Evolutionary conservation across 352 stramenopile species (phyloP), one percentile per base, ranked within the genome.

Genomic region (Pythium dissimile): DNA sequence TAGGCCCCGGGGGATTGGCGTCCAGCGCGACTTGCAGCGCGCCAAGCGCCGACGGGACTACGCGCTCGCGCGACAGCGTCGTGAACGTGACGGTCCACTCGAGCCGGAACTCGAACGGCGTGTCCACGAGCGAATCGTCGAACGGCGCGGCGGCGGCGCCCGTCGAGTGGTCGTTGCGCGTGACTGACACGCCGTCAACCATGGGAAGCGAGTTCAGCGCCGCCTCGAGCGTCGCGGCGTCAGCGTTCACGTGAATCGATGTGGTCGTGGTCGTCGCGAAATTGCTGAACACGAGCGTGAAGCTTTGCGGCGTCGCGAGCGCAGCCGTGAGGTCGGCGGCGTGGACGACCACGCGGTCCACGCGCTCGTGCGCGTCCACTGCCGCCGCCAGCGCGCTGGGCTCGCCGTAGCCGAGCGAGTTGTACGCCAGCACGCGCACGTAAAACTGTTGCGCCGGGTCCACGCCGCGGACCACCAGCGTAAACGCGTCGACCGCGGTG

Each of bases 371-470:
- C 0, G 73, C 64, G 20, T 84, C 71, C 2, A 78, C 60, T 5
- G 80, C 69, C 8, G 42, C 54, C 0, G 83, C 81, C 8, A 75
- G 49, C 16, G 58, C 62, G 16, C 55, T 66, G 2, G 81, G 74
- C 16, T 80, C 62, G 2, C 86, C 85, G 27, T 92, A 92, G 0
- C 86, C 87, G 2, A 78, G 66, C 11, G 64, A 66, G 53, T 97
- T 98, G 54, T 89, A 88, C 7, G 88, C 85, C 3, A 94, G 62
- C 20, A 97, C 75, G 15, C 88, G 84, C 20, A 95, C 80, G 50
- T 84, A 94, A 38, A 96, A 94, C 16, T 71, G 55, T 21, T 71
- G 69, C 2, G 68, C 73, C 1, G 54, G 39, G 26, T 77, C 73
- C 3, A 94, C 54, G 2, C 67, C 64, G 0, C 55, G 60, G n/a